Conservation (phyloP, 1,284 basidiomycete species). For the Cryptococcus sp. region DNA sequence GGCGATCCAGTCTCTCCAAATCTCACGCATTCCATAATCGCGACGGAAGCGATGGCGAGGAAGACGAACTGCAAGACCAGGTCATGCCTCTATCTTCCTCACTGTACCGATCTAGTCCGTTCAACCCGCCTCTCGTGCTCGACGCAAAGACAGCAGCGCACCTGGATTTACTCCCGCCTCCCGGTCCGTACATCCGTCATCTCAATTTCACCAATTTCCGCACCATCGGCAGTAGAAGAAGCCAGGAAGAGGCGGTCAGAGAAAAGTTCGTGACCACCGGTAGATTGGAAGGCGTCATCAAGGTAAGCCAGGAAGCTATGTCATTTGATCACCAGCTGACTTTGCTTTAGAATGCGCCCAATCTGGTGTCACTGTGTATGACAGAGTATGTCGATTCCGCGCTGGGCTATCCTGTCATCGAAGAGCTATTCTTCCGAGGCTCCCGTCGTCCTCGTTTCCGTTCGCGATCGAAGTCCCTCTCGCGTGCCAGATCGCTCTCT, state of each 20-base stretch:
- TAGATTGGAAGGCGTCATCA: slow-evolving; percentile 76
- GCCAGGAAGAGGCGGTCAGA: slow-evolving; percentile 83
- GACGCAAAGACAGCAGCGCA: slow-evolving; percentile 28
- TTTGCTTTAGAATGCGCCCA: slow-evolving; percentile 73
- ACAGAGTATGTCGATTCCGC: slow-evolving; percentile 96
- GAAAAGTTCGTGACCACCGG: slow-evolving; percentile 91
- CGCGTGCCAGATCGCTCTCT: slow-evolving; percentile 35
- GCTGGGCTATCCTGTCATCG: slow-evolving; percentile 74
- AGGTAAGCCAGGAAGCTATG: slow-evolving; percentile 58
- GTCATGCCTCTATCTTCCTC: slow-evolving; percentile 17
- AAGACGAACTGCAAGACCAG: slow-evolving; percentile 21
- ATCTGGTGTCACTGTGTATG: slow-evolving; percentile 78
- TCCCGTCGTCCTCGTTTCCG: slow-evolving; percentile 36
- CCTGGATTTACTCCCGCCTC: slow-evolving; percentile 46
- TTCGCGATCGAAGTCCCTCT: slow-evolving; percentile 27
- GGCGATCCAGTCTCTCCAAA: slow-evolving; percentile 25
- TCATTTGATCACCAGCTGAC: slow-evolving; percentile 10
- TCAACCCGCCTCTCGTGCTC: slow-evolving; percentile 1
- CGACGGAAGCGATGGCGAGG: slow-evolving; percentile 18
- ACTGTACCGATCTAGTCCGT: neutral
- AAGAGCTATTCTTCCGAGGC: slow-evolving; percentile 83
- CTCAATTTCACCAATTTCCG: slow-evolving; percentile 46
- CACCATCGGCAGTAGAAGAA: slow-evolving; percentile 83
- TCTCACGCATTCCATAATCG: slow-evolving; percentile 25
- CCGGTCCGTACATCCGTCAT: slow-evolving; percentile 48